Evolutionary conservation across 2,329 filamentous ascomycete species (phyloP), one percentile per base, ranked within the genome.

Genomic region (Phaeophleospora eucalypticola): DNA sequence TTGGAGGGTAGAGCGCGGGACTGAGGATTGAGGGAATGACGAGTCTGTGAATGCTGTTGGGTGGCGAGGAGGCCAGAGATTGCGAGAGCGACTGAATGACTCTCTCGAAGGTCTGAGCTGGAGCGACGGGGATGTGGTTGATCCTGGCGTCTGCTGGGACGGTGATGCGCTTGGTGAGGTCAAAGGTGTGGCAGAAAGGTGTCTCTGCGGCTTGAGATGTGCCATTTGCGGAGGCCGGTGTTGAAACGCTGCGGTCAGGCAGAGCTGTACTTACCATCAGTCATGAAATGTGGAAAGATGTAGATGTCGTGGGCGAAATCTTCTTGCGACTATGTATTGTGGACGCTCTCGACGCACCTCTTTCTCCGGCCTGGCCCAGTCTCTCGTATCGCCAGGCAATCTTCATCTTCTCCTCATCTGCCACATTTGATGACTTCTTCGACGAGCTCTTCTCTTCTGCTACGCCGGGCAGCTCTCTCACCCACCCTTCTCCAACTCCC

Each of bases 301-400:
- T 42, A 14, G 21, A 36, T 21, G 43, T 12, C 17, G 19, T 8
- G 44, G 32, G n/a, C 36, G 57, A 47, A 42, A 58, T 43, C 33
- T 29, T 29, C 24, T 29, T 29, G 7, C 7, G 24, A 62, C 61
- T 17, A 27, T 56, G 51, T 33, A 35, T 51, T 54, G 49, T 24
- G 12, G 17, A 18, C 16, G 29, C 17, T 43, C 34, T 27, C 38
- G 32, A 63, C 78, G 69, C 75, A 86, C 84, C 82, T 83, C 81
- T 67, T 43, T 75, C 76, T 35, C 82, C 82, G 58, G 83, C 83
- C 55, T 86, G 84, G 14, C 86, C 86, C 43, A 97, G 69, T 27
- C 82, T 80, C 68, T 97, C 90, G 70, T 98, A 98, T 66, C 93
- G 80, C 93, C 93, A 98, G 3, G 93, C 93, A 72, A 98, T 98